Conservation (phyloP, 495 filamentous ascomycete species). For the Bacidia rubella region DNA sequence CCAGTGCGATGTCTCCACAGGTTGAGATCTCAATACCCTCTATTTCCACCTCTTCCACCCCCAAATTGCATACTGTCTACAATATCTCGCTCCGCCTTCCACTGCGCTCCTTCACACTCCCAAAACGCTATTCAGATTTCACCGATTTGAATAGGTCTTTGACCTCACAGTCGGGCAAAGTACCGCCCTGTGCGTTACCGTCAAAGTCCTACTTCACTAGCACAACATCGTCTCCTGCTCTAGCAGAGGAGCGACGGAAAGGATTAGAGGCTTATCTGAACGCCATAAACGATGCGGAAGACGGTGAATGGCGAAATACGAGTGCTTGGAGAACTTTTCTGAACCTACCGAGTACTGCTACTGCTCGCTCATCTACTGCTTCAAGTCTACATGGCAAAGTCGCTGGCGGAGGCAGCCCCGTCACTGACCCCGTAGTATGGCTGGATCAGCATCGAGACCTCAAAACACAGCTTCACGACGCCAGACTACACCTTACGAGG, state of each 20-base stretch:
- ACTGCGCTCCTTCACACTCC: constrained; percentile 71
- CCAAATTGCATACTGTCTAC: constrained; percentile 80
- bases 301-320: constrained; percentile 75
- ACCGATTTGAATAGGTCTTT: constrained; percentile 58
- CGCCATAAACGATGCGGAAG: constrained; percentile 60
- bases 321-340: constrained; percentile 76
- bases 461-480: constrained; percentile 72
- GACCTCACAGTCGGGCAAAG: constrained; percentile 42
- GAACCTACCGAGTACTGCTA: constrained; percentile 51
- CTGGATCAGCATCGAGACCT: constrained; percentile 73
- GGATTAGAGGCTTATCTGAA: constrained; percentile 72
- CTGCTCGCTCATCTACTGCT: constrained; percentile 29
- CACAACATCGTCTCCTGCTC: constrained; percentile 58
- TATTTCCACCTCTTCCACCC: constrained; percentile 42
- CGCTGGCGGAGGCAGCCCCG: constrained; percentile 34
- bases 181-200: constrained; percentile 57
- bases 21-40: constrained; percentile 73
- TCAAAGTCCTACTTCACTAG: constrained; percentile 75
- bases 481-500: constrained; percentile 55
- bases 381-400: constrained; percentile 30
- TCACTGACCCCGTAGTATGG: constrained; percentile 72
- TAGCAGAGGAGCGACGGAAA: constrained; percentile 65
- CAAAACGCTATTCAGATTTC: constrained; percentile 95
- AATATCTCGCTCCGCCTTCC: constrained; percentile 81
- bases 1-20: constrained; percentile 50